These are phyloP conservation scores for Coemansia javaensis DNA, from an alignment of 192 early-diverging fungal genomes.

Conservation along the genomic window DNA sequence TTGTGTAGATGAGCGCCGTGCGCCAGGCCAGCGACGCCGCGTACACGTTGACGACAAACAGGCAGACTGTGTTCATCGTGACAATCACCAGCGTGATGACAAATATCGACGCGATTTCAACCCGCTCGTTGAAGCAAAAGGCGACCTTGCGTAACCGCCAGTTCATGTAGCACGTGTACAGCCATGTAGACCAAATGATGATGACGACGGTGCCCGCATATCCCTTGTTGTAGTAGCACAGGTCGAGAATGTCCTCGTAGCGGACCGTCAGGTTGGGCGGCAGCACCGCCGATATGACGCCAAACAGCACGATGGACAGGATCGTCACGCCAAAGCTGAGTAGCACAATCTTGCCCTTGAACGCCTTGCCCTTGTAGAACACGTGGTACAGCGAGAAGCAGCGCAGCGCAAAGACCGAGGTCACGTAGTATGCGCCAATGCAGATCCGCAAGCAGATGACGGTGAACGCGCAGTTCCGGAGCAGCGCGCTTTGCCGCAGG, in stretches of 20 bases:
- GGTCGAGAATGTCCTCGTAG: slow-evolving; percentile 30
- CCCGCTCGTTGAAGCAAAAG: slow-evolving; percentile 38
- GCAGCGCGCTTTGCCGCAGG: slow-evolving; percentile 10
- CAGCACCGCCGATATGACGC: slow-evolving; percentile 19
- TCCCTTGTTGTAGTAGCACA: slow-evolving; percentile 15
- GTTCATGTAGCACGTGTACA: slow-evolving; percentile 16
- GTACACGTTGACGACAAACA: slow-evolving; percentile 23
- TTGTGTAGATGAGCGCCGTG: slow-evolving; percentile 21
- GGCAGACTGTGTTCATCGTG: slow-evolving; percentile 22
- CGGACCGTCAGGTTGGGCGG: slow-evolving; percentile 17
- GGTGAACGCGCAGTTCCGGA: slow-evolving; percentile 29
- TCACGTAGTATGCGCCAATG: slow-evolving; percentile 31
- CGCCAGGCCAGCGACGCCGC: slow-evolving; percentile 36
- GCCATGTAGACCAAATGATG: slow-evolving; percentile 28
- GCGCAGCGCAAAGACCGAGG: slow-evolving; percentile 28
- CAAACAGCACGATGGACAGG: slow-evolving; percentile 18
- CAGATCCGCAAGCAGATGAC: slow-evolving; percentile 32
- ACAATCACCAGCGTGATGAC: slow-evolving; percentile 14
- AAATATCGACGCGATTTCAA: slow-evolving; percentile 16
- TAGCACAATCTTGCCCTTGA: slow-evolving; percentile 8
- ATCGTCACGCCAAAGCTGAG: slow-evolving; percentile 7
- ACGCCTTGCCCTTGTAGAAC: slow-evolving; percentile 31
- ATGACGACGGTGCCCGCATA: slow-evolving; percentile 14
- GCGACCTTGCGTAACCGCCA: slow-evolving; percentile 38
- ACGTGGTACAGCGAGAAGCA: slow-evolving; percentile 39